Percentiles rank a stretch among this genome's conserved stretches.
These are phyloP conservation scores for Alternaria ethzedia DNA, from an alignment of 2,329 filamentous ascomycete species.

Conservation along the genomic window DNA sequence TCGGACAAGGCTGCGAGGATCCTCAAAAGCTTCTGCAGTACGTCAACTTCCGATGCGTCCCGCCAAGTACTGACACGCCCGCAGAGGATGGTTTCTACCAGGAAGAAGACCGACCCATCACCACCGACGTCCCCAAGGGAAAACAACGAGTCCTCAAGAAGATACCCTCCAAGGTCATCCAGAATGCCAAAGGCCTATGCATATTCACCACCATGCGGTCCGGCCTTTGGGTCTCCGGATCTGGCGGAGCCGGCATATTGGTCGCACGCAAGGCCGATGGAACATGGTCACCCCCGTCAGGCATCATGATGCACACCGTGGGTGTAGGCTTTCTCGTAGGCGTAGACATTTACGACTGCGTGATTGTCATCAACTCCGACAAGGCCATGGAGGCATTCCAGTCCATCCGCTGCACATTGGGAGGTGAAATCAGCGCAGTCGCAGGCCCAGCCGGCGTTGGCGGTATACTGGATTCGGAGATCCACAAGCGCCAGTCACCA, in stretches of 20 bases:
- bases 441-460: constrained; percentile 81
- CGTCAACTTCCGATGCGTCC: constrained; percentile 46
- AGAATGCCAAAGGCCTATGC: constrained; percentile 86
- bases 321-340: constrained; percentile 89
- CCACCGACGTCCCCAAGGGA: constrained; percentile 61
- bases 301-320: constrained; percentile 87
- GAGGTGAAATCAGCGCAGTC: constrained; percentile 78
- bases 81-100: constrained; percentile 72
- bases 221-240: constrained; percentile 88
- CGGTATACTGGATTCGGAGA: constrained; percentile 71
- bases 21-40: constrained; percentile 87
- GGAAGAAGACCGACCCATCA: constrained; percentile 56
- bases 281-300: constrained; percentile 89
- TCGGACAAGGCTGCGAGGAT: constrained; percentile 91
- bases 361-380: constrained; percentile 88
- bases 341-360: constrained; percentile 94
- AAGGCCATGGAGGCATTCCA: constrained; percentile 85
- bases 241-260: constrained; percentile 86
- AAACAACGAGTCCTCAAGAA: constrained; percentile 75
- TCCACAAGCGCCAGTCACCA: constrained; percentile 72
- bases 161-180: constrained; percentile 83
- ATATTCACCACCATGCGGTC: constrained; percentile 97
- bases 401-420: constrained; percentile 77
- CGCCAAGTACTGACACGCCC: constrained; percentile 21
- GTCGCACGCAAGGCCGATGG: constrained; percentile 85